Conservation (phyloP, 352 stramenopile genomes). For the Globisporangium sylvaticum region DNA sequence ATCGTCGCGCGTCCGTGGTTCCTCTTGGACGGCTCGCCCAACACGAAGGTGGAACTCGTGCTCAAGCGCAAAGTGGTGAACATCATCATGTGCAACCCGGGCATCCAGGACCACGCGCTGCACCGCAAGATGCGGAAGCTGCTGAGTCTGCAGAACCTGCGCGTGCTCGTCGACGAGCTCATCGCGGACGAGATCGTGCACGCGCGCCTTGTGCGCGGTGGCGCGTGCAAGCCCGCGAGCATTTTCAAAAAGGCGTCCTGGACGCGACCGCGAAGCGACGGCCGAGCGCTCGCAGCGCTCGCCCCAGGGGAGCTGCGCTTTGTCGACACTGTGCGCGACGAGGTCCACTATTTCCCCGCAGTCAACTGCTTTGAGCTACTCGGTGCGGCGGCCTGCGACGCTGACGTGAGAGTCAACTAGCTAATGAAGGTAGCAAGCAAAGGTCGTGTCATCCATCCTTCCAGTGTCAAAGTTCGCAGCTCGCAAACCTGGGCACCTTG, state of each 20-base stretch:
- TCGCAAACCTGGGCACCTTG: background rate
- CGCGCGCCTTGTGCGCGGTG: slow-evolving; percentile 30
- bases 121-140: slow-evolving; percentile 72
- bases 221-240: slow-evolving; percentile 12
- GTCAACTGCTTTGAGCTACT: slow-evolving; percentile 79
- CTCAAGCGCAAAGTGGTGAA: slow-evolving; percentile 81
- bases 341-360: slow-evolving; percentile 69
- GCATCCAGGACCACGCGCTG: slow-evolving; percentile 53
- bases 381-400: slow-evolving; percentile 51
- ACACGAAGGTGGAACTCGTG: slow-evolving; percentile 44
- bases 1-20: slow-evolving; percentile 69
- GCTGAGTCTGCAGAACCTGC: slow-evolving; percentile 67
- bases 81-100: slow-evolving; percentile 70
- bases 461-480: background rate
- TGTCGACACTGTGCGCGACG: slow-evolving; percentile 43
- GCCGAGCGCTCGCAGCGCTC: slow-evolving; percentile 19
- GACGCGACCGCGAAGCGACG: slow-evolving; percentile 8
- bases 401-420: slow-evolving; percentile 23
- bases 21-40: slow-evolving; percentile 65
- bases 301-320: slow-evolving; percentile 42
- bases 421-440: background rate
- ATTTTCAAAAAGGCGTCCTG: slow-evolving; percentile 26
- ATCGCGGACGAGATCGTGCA: slow-evolving; percentile 61
- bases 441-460: background rate
- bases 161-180: slow-evolving; percentile 63